phyloP scores from a whole-genome alignment of 2,329 filamentous ascomycete genomes.

The Colletotrichum euphorbiae region DNA sequence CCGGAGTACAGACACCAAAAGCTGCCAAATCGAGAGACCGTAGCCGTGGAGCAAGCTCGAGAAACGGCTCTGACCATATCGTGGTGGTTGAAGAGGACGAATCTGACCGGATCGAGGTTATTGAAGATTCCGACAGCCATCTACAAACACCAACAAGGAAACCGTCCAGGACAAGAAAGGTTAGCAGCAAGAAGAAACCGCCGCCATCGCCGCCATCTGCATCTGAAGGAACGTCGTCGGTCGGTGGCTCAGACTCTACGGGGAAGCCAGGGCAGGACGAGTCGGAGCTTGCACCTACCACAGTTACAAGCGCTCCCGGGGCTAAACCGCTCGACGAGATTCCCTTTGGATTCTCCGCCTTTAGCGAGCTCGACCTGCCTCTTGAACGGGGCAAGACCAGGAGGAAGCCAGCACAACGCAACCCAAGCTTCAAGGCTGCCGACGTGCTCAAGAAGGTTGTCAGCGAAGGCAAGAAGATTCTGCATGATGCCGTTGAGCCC shows the following conservation, averaged over 20 bases:
- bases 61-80: conserved; percentile 45
- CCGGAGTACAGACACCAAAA: conserved; percentile 43
- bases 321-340: conserved; percentile 70
- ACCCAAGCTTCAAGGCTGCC: conserved; percentile 68
- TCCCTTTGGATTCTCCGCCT: conserved; percentile 74
- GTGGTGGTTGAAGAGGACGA: conserved; percentile 44
- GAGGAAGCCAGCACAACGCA: conserved; percentile 61
- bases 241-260: conserved; percentile 45
- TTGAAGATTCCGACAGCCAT: conserved; percentile 53
- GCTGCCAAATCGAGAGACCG: conserved; percentile 37
- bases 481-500: conserved; percentile 70
- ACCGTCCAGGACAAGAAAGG: conserved; percentile 32
- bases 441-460: conserved; percentile 74
- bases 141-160: conserved; percentile 51
- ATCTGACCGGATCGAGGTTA: conserved; percentile 46
- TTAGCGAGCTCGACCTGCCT: conserved; percentile 71
- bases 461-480: conserved; percentile 73
- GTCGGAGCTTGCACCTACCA: conserved; percentile 55
- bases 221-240: conserved; percentile 45
- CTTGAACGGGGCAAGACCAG: conserved; percentile 54
- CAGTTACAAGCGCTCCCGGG: conserved; percentile 43
- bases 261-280: conserved; percentile 34
- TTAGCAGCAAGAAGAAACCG: conserved; percentile 27
- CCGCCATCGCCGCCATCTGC: conserved; percentile 24
- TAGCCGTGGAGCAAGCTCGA: conserved; percentile 42